Conservation (phyloP, 78 protist species). For the Chrysochromulina parva region DNA sequence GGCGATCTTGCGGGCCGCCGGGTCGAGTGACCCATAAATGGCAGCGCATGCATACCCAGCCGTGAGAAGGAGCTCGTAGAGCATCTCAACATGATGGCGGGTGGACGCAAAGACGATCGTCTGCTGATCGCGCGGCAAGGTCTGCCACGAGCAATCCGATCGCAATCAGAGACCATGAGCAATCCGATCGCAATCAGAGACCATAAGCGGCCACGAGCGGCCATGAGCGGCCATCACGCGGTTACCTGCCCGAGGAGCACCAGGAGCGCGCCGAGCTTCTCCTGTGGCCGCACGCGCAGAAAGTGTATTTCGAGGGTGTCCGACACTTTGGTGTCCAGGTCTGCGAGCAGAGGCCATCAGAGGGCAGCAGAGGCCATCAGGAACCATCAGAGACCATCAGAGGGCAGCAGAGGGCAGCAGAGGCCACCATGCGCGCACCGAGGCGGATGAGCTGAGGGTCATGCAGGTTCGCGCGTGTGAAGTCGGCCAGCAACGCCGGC, state of each 20-base stretch:
- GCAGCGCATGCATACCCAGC: background rate
- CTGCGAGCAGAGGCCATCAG: background rate
- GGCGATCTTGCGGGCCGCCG: constrained; percentile 81
- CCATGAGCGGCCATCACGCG: background rate
- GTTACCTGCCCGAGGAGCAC: constrained; percentile 15
- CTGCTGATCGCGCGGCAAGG: constrained; percentile 34
- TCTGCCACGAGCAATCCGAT: too few relatives aligned
- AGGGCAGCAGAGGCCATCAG: too few relatives aligned
- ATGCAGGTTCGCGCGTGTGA: constrained; percentile 68
- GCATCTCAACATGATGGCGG: constrained; percentile 79
- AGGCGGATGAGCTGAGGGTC: constrained; percentile 2
- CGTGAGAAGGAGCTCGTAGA: background rate
- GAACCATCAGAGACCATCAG: too few relatives aligned
- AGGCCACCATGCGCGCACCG: too few relatives aligned
- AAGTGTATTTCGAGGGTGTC: background rate
- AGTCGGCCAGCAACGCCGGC: constrained; percentile 88
- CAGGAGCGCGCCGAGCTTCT: constrained; percentile 21
- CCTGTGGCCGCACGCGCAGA: background rate
- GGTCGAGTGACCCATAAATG: constrained; percentile 94
- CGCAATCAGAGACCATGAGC: too few relatives aligned
- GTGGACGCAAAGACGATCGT: constrained; percentile 94
- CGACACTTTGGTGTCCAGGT: constrained; percentile 6
- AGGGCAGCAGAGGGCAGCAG: too few relatives aligned
- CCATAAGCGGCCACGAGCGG: too few relatives aligned
- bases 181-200: too few relatives aligned